phyloP scores from a whole-genome alignment of 352 stramenopile genomes.

The Lagenidium sp. region DNA sequence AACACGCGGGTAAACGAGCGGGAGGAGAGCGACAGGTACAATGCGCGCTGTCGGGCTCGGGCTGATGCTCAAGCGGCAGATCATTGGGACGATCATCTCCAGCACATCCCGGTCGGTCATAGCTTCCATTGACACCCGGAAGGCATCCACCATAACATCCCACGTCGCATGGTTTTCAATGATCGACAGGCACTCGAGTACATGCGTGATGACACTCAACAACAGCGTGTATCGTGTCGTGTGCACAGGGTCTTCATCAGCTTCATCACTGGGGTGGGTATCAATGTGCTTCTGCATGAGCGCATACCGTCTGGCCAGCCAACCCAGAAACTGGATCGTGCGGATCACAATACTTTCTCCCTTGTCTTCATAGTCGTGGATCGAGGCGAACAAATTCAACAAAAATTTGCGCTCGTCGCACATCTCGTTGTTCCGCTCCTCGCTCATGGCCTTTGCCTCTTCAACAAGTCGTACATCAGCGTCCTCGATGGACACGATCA shows the following conservation, averaged over 20 bases:
- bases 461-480: constrained; percentile 45
- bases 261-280: constrained; percentile 4
- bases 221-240: constrained; percentile 48
- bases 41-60: constrained; percentile 79
- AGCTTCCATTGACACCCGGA: constrained; percentile 59
- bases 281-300: constrained; percentile 48
- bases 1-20: constrained; percentile 68
- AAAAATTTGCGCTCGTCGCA: constrained; percentile 70
- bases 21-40: constrained; percentile 66
- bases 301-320: constrained; percentile 61
- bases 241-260: constrained; percentile 6
- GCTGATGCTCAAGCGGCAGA: constrained; percentile 74
- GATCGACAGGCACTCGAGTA: constrained; percentile 81
- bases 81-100: constrained; percentile 65
- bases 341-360: constrained; percentile 78
- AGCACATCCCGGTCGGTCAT: constrained; percentile 53
- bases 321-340: constrained; percentile 76
- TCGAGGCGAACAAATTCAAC: constrained; percentile 76
- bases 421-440: constrained; percentile 61
- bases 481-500: constrained; percentile 21
- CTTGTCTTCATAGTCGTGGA: constrained; percentile 85
- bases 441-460: constrained; percentile 47
- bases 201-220: constrained; percentile 64
- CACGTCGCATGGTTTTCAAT: constrained; percentile 87
- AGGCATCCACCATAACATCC: constrained; percentile 83